These are phyloP conservation scores for Clonostachys sp. DNA, from an alignment of 2,329 filamentous ascomycete genomes.

Conservation along the genomic window DNA sequence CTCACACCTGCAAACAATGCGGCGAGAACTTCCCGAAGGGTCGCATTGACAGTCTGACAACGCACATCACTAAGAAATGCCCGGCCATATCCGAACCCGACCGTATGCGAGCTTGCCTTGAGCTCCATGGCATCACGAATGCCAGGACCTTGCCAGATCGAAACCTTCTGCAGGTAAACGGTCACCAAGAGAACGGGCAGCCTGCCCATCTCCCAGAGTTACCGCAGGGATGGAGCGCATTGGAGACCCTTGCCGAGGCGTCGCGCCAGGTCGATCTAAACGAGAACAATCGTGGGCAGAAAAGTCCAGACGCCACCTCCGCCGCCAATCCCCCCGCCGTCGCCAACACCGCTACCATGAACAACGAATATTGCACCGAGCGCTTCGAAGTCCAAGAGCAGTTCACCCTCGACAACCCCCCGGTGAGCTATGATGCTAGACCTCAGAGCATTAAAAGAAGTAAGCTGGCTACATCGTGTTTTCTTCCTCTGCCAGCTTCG, in stretches of 20 bases:
- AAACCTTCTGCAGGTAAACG: conserved; percentile 17
- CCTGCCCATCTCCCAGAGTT: conserved; percentile 18
- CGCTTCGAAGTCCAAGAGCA: conserved; percentile 54
- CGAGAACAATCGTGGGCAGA: conserved; percentile 52
- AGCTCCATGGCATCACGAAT: conserved; percentile 65
- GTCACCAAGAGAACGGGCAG: conserved; percentile 19
- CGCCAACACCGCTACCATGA: conserved; percentile 9
- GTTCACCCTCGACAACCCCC: conserved; percentile 52
- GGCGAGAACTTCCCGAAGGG: conserved; percentile 89
- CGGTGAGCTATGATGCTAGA: conserved; percentile 37
- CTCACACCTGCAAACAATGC: conserved; percentile 84
- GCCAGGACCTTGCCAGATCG: conserved; percentile 15
- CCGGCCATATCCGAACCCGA: conserved; percentile 72
- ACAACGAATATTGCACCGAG: conserved; percentile 14
- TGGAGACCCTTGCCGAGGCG: conserved; percentile 85
- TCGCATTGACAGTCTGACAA: conserved; percentile 75
- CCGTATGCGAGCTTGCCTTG: conserved; percentile 68
- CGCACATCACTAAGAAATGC: conserved; percentile 83
- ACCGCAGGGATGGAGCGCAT: conserved; percentile 67
- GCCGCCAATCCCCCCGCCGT: conserved; percentile 17
- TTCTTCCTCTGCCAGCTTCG: conserved; percentile 7
- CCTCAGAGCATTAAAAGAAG: conserved; percentile 11
- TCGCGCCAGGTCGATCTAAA: conserved; percentile 72
- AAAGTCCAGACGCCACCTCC: conserved; percentile 14
- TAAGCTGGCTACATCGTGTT: conserved; percentile 2